Evolutionary conservation across 2,329 filamentous ascomycete genomes (phyloP), one percentile per base, ranked within the genome.

Genomic region (Dendryphion nanum): DNA sequence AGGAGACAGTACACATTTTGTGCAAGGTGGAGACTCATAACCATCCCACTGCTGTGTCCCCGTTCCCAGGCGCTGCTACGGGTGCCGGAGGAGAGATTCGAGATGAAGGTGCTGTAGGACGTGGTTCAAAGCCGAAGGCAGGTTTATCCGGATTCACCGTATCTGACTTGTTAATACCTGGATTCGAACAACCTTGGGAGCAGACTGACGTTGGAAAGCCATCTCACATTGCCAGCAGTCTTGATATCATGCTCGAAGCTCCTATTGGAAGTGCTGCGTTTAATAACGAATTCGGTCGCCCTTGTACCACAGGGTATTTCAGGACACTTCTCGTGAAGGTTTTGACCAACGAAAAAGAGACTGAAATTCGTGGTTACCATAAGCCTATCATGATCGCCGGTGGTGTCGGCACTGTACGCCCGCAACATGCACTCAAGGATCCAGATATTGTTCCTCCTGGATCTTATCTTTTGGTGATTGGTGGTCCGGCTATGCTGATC

Each of bases 301-400:
- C 93, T 23, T 89, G 85, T 59, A 84, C 94, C 10, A 79, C 85
- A 3, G 93, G 93, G 16, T 91, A 89, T 61, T 98, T 98, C 75
- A 79, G 91, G 44, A 98, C 93, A 1, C 77, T 98, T 24, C 80
- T 94, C 19, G 86, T 83, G 30, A 76, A 82, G 40, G 76, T 86
- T 19, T 73, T 78, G 18, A 66, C 77, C n/a, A 76, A 73, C 30
- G 74, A 79, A 39, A 79, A 78, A 28, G 73, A 77, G 43, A 76
- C 75, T 15, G 89, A 95, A 51, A 78, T 88, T 58, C 79, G 91
- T 51, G 93, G 93, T 17, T 98, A 95, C 64, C 93, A 97, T 70
- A 98, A 98, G 72, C 93, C 93, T 7, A 96, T 95, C 65, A 95
- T 96, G 88, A 89, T 98, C 69, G 93, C 93, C 45, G 93, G 93